A percentile compares a stretch with the other conserved stretches of the same genome.
Conservation (phyloP, 345 rosid species). For the Syzygium aromaticum region DNA sequence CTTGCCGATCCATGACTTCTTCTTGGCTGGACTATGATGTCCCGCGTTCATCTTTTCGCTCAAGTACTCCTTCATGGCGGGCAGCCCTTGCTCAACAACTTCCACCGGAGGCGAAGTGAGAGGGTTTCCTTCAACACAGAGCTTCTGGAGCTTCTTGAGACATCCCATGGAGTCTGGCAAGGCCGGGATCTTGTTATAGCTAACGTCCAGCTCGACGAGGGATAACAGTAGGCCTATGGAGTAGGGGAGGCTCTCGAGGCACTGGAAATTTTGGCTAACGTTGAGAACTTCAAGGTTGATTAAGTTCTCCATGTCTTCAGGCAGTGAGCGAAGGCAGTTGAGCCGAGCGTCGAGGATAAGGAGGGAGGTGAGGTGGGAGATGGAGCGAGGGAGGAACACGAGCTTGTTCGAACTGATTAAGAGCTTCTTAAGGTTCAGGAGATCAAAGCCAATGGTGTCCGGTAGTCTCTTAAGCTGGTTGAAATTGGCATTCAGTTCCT, state of each 20-base stretch:
- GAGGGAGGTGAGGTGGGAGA: slow-evolving; percentile 53
- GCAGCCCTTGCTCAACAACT: slow-evolving; percentile 56
- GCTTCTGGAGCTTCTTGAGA: slow-evolving; percentile 56
- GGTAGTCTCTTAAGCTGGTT: slow-evolving; percentile 71
- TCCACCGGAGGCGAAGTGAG: slow-evolving; percentile 63
- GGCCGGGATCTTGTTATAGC: slow-evolving; percentile 57
- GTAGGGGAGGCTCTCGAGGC: slow-evolving; percentile 45
- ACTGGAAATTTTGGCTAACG: slow-evolving; percentile 79
- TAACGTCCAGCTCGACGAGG: slow-evolving; percentile 65
- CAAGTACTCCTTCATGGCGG: slow-evolving; percentile 54
- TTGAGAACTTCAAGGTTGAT: slow-evolving; percentile 64
- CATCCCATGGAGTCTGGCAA: slow-evolving; percentile 79
- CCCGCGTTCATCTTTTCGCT: slow-evolving; percentile 48
- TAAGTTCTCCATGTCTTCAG: slow-evolving; percentile 69
- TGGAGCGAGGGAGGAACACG: slow-evolving; percentile 50
- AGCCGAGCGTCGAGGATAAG: slow-evolving; percentile 61
- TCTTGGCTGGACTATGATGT: slow-evolving; percentile 25
- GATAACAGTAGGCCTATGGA: slow-evolving; percentile 66
- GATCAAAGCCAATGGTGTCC: slow-evolving; percentile 59
- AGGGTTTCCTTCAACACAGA: slow-evolving; percentile 75
- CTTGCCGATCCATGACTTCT: slow-evolving; percentile 64
- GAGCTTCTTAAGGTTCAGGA: slow-evolving; percentile 58
- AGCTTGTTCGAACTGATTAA: slow-evolving; percentile 75
- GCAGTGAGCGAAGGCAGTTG: slow-evolving; percentile 66
- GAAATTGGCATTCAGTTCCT: slow-evolving; percentile 84